phyloP scores from a whole-genome alignment of 2,329 filamentous ascomycete species.

The Helicocarpus griseus region DNA sequence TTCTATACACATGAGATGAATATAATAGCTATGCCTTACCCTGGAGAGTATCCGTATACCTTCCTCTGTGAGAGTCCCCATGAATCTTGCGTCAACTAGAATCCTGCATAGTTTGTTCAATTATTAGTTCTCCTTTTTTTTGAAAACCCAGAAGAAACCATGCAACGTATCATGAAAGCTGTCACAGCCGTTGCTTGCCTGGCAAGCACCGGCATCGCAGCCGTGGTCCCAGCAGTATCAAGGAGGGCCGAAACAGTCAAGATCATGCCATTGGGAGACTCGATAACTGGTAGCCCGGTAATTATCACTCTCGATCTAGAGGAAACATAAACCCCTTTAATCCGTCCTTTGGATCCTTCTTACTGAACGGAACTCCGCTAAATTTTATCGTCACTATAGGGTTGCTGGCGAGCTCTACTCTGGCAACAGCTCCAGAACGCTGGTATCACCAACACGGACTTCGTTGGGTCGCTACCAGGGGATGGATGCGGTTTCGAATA shows the following conservation, averaged over 20 bases:
- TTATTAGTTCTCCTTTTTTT: neutral
- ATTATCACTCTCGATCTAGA: neutral
- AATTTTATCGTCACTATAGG: neutral
- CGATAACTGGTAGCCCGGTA: conserved; percentile 4
- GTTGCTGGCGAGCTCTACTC: conserved; percentile 27
- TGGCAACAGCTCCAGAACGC: conserved; percentile 23
- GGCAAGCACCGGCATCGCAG: neutral
- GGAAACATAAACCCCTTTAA: neutral
- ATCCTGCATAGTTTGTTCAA: neutral
- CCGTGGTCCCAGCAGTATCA: neutral
- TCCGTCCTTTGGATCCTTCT: neutral
- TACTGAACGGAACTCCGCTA: neutral
- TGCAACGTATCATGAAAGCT: neutral
- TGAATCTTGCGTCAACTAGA: neutral
- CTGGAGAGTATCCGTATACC: neutral
- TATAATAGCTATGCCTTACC: neutral
- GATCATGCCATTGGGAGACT: conserved; percentile 3
- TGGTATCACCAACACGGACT: conserved; percentile 24
- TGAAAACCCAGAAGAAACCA: neutral
- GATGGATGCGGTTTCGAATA: conserved; percentile 29
- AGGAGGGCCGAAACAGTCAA: neutral
- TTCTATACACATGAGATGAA: neutral
- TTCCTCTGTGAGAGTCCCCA: neutral
- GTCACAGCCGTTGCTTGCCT: neutral
- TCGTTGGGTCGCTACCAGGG: conserved; percentile 23